Evolutionary conservation across 176 grass and related monocot genomes (phyloP).

Genomic region (Carex kokanica): DNA sequence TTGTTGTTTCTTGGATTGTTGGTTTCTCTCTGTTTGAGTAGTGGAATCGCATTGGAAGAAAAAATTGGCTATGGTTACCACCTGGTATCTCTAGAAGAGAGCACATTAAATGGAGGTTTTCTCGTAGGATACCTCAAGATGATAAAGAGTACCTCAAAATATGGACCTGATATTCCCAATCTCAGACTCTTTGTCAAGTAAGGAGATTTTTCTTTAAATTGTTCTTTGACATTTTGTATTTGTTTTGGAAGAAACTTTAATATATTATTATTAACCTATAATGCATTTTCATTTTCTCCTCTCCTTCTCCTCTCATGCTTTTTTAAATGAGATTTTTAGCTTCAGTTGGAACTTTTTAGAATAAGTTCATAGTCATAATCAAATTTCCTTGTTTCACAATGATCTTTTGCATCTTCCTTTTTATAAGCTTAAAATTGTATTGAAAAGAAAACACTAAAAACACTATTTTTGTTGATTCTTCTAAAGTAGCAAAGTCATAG

Average conservation of each 20-base stretch:
- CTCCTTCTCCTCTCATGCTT: too few species aligned
- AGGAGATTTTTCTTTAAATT: constrained; percentile 20
- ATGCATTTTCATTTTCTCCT: too few species aligned
- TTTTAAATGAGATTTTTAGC: not conserved
- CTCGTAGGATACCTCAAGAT: constrained; percentile 68
- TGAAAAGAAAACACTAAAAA: too few species aligned
- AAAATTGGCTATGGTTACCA: constrained; percentile 60
- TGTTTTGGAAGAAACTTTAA: too few species aligned
- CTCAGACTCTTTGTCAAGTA: constrained; percentile 96
- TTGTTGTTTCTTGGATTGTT: constrained; percentile 29
- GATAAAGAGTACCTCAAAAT: constrained; percentile 54
- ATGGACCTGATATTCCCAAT: constrained; percentile 79
- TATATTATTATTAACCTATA: too few species aligned
- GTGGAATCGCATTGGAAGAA: constrained; percentile 10
- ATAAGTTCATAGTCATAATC: not conserved
- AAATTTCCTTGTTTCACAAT: too few species aligned
- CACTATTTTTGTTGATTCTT: too few species aligned
- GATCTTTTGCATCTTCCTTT: too few species aligned
- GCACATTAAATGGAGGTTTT: constrained; percentile 38
- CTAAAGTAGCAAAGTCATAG: too few species aligned
- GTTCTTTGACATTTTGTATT: too few species aligned
- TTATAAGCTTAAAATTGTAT: too few species aligned
- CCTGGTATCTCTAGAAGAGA: constrained; percentile 59
- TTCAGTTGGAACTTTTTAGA: not conserved
- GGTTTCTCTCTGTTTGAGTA: constrained; percentile 21